A percentile compares a stretch with the other conserved stretches of the same genome.
Conservation (phyloP, 2,329 filamentous ascomycete species). For the Emericellopsis atlantica region DNA sequence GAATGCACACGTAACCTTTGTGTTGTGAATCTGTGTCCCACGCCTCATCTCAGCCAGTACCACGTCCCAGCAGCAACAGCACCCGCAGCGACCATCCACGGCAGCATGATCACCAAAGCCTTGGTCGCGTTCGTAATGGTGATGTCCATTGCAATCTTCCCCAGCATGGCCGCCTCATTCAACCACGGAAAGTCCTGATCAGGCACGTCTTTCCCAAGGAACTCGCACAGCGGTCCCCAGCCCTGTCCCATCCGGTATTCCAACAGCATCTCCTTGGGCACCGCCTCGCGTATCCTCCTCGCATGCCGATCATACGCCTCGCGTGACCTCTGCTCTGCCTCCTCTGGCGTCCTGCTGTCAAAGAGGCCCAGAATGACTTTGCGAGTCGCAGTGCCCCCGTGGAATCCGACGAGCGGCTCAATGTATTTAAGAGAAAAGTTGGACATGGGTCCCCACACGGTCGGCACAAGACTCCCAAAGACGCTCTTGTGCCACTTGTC, state of each 20-base stretch:
- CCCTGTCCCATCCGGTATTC: slow-evolving; percentile 18
- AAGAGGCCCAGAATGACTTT: slow-evolving; percentile 17
- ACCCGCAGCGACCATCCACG: slow-evolving; percentile 1
- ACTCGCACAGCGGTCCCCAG: slow-evolving; percentile 22
- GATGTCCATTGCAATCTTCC: slow-evolving; percentile 1
- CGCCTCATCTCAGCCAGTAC: not conserved
- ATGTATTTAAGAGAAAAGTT: slow-evolving; percentile 8
- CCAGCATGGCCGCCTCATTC: slow-evolving; percentile 9
- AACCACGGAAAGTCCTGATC: slow-evolving; percentile 15
- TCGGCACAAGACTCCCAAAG: slow-evolving; percentile 13
- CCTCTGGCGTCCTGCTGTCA: slow-evolving; percentile 8
- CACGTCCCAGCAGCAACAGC: not conserved
- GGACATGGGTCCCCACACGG: slow-evolving; percentile 9
- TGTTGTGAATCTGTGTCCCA: not conserved
- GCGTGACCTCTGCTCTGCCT: slow-evolving; percentile 10
- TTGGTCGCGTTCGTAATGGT: not conserved
- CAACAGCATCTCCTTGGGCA: slow-evolving; percentile 10
- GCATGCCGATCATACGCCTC: slow-evolving; percentile 16
- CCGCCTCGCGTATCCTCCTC: slow-evolving; percentile 11
- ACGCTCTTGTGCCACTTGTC: slow-evolving; percentile 18
- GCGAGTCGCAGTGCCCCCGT: slow-evolving; percentile 9
- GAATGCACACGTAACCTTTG: too few relatives aligned
- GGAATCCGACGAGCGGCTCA: slow-evolving; percentile 18
- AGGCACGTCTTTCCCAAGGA: slow-evolving; percentile 18
- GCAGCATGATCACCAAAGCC: not conserved